Base-by-base conservation (phyloP, 2,329 filamentous ascomycete species). In the Pseudocercospora vitis region DNA sequence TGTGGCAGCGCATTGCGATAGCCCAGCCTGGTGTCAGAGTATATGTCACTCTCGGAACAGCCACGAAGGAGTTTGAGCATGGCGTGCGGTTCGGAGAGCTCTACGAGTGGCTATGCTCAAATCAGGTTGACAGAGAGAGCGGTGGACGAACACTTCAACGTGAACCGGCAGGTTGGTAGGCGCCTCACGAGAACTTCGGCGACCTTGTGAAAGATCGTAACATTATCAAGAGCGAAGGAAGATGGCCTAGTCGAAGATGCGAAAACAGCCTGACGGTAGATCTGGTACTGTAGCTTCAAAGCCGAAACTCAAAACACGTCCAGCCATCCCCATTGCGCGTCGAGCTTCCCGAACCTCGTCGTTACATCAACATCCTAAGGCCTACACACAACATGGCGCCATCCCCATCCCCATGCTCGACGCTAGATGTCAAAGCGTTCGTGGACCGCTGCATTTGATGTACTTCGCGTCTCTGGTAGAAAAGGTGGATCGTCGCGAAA, bases 401-500 rank as follows among this genome's bases (percentile, higher is more conserved):
- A 40, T 40, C 12, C n/a, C n/a, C n/a, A n/a, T n/a, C n/a, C n/a
- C n/a, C n/a, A n/a, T n/a, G n/a, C n/a, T n/a, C n/a, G n/a, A n/a
- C n/a, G n/a, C n/a, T n/a, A n/a, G n/a, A n/a, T n/a, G n/a, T n/a
- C n/a, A n/a, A n/a, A n/a, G n/a, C n/a, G n/a, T n/a, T n/a, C n/a
- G n/a, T n/a, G n/a, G n/a, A n/a, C n/a, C n/a, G n/a, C n/a, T n/a
- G n/a, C n/a, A n/a, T n/a, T n/a, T n/a, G n/a, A n/a, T n/a, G n/a
- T n/a, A n/a, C n/a, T n/a, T 45, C n/a, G 19, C 40, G 40, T 44
- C 40, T 26, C n/a, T 24, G 40, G 21, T n/a, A 29, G 21, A 26
- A 19, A 16, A 42, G 3, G 8, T 23, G 33, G 33, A 8, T 26
- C 14, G 23, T 50, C 46, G 28, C 52, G 52, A 54, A 26, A 39